Conservation (phyloP, 306 rosid species). For the Inga oerstediana region DNA sequence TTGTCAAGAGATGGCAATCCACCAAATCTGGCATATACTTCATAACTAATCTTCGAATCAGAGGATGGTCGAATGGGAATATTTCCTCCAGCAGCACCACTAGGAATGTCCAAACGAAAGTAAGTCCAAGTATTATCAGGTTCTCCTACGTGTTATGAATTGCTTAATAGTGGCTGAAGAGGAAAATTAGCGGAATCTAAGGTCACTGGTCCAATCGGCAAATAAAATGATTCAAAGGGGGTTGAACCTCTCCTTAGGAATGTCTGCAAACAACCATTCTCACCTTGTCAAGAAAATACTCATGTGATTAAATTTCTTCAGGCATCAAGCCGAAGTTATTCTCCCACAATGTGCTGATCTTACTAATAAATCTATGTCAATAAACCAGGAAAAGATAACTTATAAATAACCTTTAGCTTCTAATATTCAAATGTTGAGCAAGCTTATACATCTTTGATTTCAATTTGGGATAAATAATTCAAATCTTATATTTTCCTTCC, state of each 20-base stretch:
- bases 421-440: conserved; percentile 3
- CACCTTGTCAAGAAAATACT: conserved; percentile 55
- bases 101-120: conserved; percentile 76
- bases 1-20: conserved; percentile 80
- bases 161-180: conserved; percentile 69
- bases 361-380: conserved; percentile 7
- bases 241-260: conserved; percentile 60
- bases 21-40: conserved; percentile 61
- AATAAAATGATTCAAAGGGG: conserved; percentile 79
- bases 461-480: conserved; percentile 17
- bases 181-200: conserved; percentile 62
- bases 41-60: conserved; percentile 54
- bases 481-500: background rate
- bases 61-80: conserved; percentile 69
- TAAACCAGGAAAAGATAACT: background rate
- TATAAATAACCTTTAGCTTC: background rate
- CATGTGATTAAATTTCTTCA: conserved; percentile 42
- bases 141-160: conserved; percentile 51
- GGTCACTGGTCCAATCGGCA: conserved; percentile 61
- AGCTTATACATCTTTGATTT: conserved; percentile 14
- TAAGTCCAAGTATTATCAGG: conserved; percentile 70
- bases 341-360: conserved; percentile 22
- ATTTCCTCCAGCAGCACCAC: conserved; percentile 89
- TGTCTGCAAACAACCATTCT: conserved; percentile 82
- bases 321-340: conserved; percentile 45